Evolutionary conservation across 306 rosid genomes (phyloP).

Genomic region (Lathyrus aphaca): DNA sequence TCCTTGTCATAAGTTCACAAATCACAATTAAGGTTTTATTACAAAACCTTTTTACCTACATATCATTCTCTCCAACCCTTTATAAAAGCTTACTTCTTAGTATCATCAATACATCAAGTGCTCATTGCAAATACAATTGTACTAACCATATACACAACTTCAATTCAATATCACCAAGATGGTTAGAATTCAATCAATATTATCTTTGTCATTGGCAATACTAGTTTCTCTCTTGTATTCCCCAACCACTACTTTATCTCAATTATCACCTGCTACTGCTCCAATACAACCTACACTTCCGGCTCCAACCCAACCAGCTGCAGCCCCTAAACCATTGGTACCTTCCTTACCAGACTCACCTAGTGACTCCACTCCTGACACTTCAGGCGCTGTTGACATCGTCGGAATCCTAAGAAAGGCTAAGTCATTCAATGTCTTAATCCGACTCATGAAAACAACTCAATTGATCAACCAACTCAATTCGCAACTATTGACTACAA

Average conservation of each 20-base stretch:
- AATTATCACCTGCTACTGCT: constrained; percentile 46
- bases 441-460: constrained; percentile 65
- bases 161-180: background rate
- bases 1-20: constrained; percentile 28
- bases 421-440: constrained; percentile 50
- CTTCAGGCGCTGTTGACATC: constrained; percentile 44
- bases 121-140: constrained; percentile 26
- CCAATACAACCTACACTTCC: constrained; percentile 43
- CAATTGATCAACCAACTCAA: constrained; percentile 66
- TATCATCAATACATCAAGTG: constrained; percentile 34
- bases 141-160: background rate
- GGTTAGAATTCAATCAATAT: constrained; percentile 30
- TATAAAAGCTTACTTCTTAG: constrained; percentile 25
- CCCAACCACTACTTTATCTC: constrained; percentile 38
- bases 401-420: constrained; percentile 59
- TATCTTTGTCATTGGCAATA: constrained; percentile 37
- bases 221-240: constrained; percentile 30
- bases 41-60: constrained; percentile 39
- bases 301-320: constrained; percentile 19
- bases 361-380: constrained; percentile 45
- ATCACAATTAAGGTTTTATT: constrained; percentile 15
- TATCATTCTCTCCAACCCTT: constrained; percentile 34
- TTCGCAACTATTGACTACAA: constrained; percentile 51
- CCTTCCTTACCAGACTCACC: constrained; percentile 49
- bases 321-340: constrained; percentile 45